Base-by-base conservation (phyloP, 768 basidiomycete genomes). In the Agaricus sinodeliciosus region DNA sequence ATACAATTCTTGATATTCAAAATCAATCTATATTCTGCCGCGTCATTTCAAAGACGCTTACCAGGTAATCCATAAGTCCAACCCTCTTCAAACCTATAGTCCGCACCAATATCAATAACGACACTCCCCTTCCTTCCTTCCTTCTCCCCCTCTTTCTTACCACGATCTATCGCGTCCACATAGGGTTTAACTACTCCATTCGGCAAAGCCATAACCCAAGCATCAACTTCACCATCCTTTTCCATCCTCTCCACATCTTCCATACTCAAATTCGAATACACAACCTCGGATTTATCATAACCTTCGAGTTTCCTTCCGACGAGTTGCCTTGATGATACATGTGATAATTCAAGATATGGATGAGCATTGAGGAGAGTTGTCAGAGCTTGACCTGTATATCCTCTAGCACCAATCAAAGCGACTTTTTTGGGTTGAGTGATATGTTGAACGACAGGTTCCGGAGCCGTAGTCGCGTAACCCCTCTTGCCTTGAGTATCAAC, bases 61-160 rank as follows among this genome's bases (percentile, higher is more conserved):
- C 95, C 95, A 68, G 96, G 96, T 70, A 99, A 83, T 61, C 96
- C 96, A 66, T 99, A 99, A 58, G 89, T 89, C 96, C 96, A 99
- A 46, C 79, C 87, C 41, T 83, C 73, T 75, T 98, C 94, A 67
- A 98, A 98, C 59, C 96, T 76, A 68, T 91, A 93, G 69, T 99
- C 96, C 19, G 95, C 96, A 62, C 92, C 80, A 55, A 99, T 70
- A 65, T 99, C 96, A 35, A 98, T 85, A 35, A 98, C 72, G 16
- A 95, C 90, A 59, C 93, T 90, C 40, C 77, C 73, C 55, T 74
- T 71, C 27, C 75, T 71, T 37, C 70, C 70, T 15, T 47, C 11
- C 43, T 45, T 27, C 67, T 73, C 47, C 69, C 82, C 80, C 61
- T 75, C 78, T 56, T 72, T 70, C 12, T 85, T 74, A 4, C 85